phyloP scores from a whole-genome alignment of 2,329 filamentous ascomycete species.

The Venturia oleaginea region DNA sequence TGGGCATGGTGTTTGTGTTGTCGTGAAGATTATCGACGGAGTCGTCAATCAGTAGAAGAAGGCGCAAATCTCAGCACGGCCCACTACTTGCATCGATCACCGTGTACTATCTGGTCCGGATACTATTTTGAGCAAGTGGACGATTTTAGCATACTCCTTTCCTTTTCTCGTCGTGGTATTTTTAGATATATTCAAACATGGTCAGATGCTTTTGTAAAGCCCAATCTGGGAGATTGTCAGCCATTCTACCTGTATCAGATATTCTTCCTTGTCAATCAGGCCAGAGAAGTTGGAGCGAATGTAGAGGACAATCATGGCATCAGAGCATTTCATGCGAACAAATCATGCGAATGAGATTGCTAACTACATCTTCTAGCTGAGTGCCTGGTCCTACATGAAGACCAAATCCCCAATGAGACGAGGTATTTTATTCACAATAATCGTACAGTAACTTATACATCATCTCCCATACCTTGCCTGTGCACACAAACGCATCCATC shows the following conservation, averaged over 20 bases:
- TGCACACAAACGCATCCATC: not conserved
- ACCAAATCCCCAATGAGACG: not conserved
- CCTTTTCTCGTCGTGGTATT: no score
- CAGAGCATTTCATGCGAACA: no score
- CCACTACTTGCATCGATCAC: not conserved
- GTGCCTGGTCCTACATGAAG: not conserved
- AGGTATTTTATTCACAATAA: not conserved
- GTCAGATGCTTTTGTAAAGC: no score
- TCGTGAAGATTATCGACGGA: not conserved
- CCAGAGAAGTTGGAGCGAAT: no score
- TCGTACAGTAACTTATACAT: not conserved
- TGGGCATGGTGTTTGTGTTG: not conserved
- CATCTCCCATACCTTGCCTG: not conserved
- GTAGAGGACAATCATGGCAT: no score
- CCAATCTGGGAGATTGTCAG: no score
- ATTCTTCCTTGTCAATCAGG: no score
- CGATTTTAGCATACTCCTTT: no score
- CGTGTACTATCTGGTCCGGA: not conserved
- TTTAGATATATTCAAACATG: no score
- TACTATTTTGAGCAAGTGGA: not conserved
- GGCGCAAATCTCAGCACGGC: not conserved
- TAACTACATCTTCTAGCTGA: no score
- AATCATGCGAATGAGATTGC: no score
- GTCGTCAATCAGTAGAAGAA: not conserved
- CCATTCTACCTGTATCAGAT: no score